Conservation (phyloP, 2,329 filamentous ascomycete genomes). For the Capronia americana region DNA sequence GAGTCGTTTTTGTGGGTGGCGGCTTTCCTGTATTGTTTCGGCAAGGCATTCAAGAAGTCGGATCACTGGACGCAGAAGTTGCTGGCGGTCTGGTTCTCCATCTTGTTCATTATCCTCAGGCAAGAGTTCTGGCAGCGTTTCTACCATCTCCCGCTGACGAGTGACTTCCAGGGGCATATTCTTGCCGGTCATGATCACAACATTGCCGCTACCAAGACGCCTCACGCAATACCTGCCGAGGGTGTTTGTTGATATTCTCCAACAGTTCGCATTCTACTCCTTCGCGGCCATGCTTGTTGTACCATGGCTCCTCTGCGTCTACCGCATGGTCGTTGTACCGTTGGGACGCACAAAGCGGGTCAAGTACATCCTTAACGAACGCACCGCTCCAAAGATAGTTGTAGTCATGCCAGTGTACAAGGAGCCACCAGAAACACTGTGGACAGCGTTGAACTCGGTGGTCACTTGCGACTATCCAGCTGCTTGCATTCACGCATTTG, state of each 20-base stretch:
- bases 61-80: constrained; percentile 83
- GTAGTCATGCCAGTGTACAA: constrained; percentile 98
- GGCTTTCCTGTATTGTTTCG: constrained; percentile 90
- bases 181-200: constrained; percentile 92
- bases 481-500: constrained; percentile 89
- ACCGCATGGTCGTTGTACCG: constrained; percentile 85
- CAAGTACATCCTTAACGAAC: constrained; percentile 82
- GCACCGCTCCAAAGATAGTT: constrained; percentile 88
- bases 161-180: constrained; percentile 71
- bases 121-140: constrained; percentile 51
- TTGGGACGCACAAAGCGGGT: constrained; percentile 82
- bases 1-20: constrained; percentile 96
- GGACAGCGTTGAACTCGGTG: constrained; percentile 87
- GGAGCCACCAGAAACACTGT: constrained; percentile 81
- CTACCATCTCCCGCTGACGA: background rate
- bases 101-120: constrained; percentile 77
- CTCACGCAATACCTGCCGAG: constrained; percentile 76
- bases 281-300: constrained; percentile 84
- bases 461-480: constrained; percentile 93
- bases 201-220: constrained; percentile 77
- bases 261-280: constrained; percentile 96
- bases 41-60: constrained; percentile 87
- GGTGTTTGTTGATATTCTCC: constrained; percentile 72
- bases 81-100: constrained; percentile 75
- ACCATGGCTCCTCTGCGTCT: constrained; percentile 92